Base-by-base conservation (phyloP, 768 basidiomycete species). In the Mycena metata region DNA sequence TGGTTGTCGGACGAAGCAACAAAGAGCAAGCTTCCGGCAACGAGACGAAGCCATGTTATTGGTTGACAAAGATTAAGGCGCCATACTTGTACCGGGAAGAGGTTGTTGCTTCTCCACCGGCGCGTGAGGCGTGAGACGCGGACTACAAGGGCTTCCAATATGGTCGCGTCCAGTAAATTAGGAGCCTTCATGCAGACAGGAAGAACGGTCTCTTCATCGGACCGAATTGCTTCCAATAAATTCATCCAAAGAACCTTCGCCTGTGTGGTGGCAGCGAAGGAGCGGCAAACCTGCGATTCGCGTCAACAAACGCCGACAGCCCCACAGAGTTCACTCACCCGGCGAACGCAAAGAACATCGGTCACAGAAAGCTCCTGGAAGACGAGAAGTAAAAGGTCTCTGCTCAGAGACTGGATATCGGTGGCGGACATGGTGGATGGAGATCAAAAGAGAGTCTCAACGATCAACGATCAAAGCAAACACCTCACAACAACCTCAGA, bases 41-140 rank as follows among this genome's bases (percentile, higher is more conserved):
- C 64, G 19, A 70, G 41, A 35, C 64, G 69, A 11, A 70, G 64
- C 69, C 69, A 71, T 10, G 69, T 71, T 7, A 71, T 59, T 5
- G 55, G 64, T 30, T 62, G 69, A 11, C 63, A 62, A 9, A 69
- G 61, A n/a, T 59, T 16, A n/a, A 63, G 51, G 30, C 43, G n/a
- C 41, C 33, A 54, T n/a, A 33, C 23, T 13, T 6, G 7, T 4
- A 23, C 26, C 2, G 51, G 30, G 24, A 24, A 30, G 12, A 63
- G 50, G 23, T 43, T 6, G 4, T 42, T 30, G 7, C 26, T 19
- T 43, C 42, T 26, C 51, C 50, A 63, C 24, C 19, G 26, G 19
- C 8, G 13, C 19, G 19, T 51, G 21, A 52, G 51, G 19, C 41
- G 61, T 5, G 26, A 26, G 23, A 54, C 30, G 10, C 61, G 26